Percentiles rank a stretch among this genome's conserved stretches.
These are phyloP conservation scores for Kodamaea hsintzibuensis DNA, from an alignment of 805 yeast genomes.

Conservation along the genomic window DNA sequence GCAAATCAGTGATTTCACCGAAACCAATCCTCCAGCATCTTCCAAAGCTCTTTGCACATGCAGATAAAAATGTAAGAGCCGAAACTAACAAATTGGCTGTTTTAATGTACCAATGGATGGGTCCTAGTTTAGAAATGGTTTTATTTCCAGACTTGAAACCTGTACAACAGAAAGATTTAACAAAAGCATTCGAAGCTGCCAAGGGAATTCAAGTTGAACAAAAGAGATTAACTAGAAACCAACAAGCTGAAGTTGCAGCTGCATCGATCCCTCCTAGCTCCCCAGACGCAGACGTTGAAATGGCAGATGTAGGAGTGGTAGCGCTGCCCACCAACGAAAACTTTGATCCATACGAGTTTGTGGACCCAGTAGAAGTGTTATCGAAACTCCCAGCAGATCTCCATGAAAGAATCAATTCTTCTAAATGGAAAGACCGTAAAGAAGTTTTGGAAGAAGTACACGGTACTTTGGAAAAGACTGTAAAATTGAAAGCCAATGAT, in stretches of 20 bases:
- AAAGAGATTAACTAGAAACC: conserved; percentile 54
- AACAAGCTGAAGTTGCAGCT: conserved; percentile 34
- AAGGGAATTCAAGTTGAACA: conserved; percentile 47
- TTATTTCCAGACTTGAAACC: conserved; percentile 79
- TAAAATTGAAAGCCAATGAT: conserved; percentile 53
- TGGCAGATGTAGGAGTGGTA: conserved; percentile 23
- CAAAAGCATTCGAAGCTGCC: conserved; percentile 61
- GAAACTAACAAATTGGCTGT: conserved; percentile 72
- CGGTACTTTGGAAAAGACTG: conserved; percentile 50
- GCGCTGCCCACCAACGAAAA: conserved; percentile 11
- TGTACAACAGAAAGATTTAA: conserved; percentile 84
- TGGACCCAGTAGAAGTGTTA: conserved; percentile 69
- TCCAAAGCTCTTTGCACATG: conserved; percentile 75
- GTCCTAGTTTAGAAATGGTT: conserved; percentile 56
- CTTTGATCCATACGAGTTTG: conserved; percentile 66
- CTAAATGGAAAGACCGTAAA: conserved; percentile 91
- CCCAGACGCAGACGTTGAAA: conserved; percentile 24
- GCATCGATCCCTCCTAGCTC: conserved; percentile 15
- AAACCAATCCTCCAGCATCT: conserved; percentile 56
- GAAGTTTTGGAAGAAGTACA: conserved; percentile 72
- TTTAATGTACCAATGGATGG: conserved; percentile 73
- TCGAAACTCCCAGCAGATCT: conserved; percentile 67
- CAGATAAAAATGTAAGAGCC: conserved; percentile 82
- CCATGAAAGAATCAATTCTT: conserved; percentile 49
- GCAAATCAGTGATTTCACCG: conserved; percentile 54